Conservation (phyloP, 345 rosid genomes). For the Brassica incana region DNA sequence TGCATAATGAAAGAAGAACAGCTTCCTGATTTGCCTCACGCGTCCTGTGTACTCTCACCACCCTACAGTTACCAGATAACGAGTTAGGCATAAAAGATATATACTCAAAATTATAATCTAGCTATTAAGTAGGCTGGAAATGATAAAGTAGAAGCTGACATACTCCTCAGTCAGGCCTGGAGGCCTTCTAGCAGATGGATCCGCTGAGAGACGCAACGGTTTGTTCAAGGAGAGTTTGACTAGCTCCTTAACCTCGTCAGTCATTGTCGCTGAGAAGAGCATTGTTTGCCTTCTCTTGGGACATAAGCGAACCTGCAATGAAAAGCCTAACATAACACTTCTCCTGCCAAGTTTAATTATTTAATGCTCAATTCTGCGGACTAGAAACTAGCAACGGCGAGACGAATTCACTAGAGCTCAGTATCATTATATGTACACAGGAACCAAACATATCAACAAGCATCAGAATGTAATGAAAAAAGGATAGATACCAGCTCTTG, state of each 20-base stretch:
- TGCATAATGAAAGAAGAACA: conserved; percentile 88
- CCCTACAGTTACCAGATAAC: conserved; percentile 50
- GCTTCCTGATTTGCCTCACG: conserved; percentile 92
- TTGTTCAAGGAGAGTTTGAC: conserved; percentile 50
- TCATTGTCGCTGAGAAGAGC: conserved; percentile 98
- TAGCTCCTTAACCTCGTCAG: conserved; percentile 20
- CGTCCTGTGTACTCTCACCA: conserved; percentile 85
- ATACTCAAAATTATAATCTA: background rate
- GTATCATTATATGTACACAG: background rate
- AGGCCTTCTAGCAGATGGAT: conserved; percentile 90
- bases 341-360: too few species aligned
- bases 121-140: background rate
- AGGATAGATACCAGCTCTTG: conserved; percentile 72
- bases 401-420: background rate
- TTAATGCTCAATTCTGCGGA: background rate
- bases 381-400: background rate
- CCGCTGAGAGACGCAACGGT: conserved; percentile 95
- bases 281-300: conserved; percentile 95
- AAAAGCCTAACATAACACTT: background rate
- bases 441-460: background rate
- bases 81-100: background rate
- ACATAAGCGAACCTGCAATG: conserved; percentile 69
- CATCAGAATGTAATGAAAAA: background rate
- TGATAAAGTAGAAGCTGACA: conserved; percentile 10
- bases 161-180: conserved; percentile 90